Evolutionary conservation across 2,329 filamentous ascomycete species (phyloP).

Genomic region (Verticillium tricorpus): DNA sequence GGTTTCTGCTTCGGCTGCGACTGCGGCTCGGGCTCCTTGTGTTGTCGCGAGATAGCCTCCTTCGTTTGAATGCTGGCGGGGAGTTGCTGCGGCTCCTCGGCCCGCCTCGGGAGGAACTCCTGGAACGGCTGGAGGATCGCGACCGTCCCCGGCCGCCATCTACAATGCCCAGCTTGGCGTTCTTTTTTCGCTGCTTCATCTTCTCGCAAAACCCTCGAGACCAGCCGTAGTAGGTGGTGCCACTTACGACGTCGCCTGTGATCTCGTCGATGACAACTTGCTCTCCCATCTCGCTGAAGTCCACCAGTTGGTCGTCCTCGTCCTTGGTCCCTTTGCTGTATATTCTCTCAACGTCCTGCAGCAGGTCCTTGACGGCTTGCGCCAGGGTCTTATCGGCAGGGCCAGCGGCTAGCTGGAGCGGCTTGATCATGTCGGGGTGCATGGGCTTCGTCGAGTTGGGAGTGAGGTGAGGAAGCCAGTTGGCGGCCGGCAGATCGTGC

Average conservation of each 20-base stretch:
- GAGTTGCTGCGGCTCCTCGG: conserved; percentile 27
- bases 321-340: conserved; percentile 49
- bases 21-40: conserved; percentile 23
- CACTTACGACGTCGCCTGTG: conserved; percentile 59
- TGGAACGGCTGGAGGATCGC: conserved; percentile 22
- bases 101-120: conserved; percentile 16
- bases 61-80: conserved; percentile 33
- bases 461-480: conserved; percentile 73
- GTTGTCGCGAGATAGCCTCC: conserved; percentile 27
- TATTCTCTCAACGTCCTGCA: conserved; percentile 66
- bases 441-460: conserved; percentile 74
- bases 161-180: conserved; percentile 13
- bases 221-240: conserved; percentile 86
- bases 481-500: conserved; percentile 79
- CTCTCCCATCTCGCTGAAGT: conserved; percentile 72
- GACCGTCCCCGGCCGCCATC: conserved; percentile 28
- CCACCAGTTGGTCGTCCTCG: conserved; percentile 41
- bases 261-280: conserved; percentile 58
- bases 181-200: conserved; percentile 59
- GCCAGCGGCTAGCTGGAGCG: conserved; percentile 64
- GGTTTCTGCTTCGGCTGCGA: conserved; percentile 19
- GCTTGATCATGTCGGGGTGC: conserved; percentile 64
- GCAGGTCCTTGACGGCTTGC: conserved; percentile 63
- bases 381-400: conserved; percentile 64
- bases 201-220: conserved; percentile 74